Evolutionary conservation across 2,329 filamentous ascomycete genomes (phyloP), one percentile per base, ranked within the genome.

Genomic region (Paecilomyces sp.): DNA sequence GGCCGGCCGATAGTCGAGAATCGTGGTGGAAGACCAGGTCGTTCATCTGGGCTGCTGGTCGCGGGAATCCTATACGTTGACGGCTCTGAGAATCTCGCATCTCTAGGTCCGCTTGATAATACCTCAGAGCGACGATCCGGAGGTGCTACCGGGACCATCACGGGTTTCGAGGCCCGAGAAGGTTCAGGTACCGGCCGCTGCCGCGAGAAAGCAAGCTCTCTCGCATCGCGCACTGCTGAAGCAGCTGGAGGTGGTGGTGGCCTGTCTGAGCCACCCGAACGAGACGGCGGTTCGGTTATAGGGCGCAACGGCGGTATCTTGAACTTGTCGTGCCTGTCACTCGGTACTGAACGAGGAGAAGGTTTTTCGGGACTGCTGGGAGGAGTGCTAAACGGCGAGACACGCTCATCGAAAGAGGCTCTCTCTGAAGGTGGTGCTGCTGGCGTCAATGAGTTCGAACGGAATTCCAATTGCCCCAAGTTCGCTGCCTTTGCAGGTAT

Each of bases 361-460:
- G 79, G 71, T 58, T 82, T 88, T 59, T 84, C 86, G 3, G 85
- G 83, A 69, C 88, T 93, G 65, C 86, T 87, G 0, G 92, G 91
- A 18, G 92, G 92, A 36, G 91, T 96, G 68, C 82, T 92, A 70
- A 97, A 96, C 0, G 93, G 92, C 0, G 93, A 96, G 0, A 86
- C 69, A 56, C 77, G 76, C 33, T 79, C 78, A 51, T 82, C 79
- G 2, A 72, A 68, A 5, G 70, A 63, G 1, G 63, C 61, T 8
- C 59, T 63, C 22, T 69, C 70, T 4, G 66, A 61, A 7, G 58
- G 64, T 22, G 71, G 73, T 31, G 70, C 62, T 24, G 59, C 65
- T 18, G 71, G 73, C 30, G 70, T 61, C 28, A 74, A 66, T 8
- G 66, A 63, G 15, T 15, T 18, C 5, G n/a, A 22, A 28, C 58